Conservation (phyloP, 352 stramenopile species). For the Phytopythium chamaehyphon region DNA sequence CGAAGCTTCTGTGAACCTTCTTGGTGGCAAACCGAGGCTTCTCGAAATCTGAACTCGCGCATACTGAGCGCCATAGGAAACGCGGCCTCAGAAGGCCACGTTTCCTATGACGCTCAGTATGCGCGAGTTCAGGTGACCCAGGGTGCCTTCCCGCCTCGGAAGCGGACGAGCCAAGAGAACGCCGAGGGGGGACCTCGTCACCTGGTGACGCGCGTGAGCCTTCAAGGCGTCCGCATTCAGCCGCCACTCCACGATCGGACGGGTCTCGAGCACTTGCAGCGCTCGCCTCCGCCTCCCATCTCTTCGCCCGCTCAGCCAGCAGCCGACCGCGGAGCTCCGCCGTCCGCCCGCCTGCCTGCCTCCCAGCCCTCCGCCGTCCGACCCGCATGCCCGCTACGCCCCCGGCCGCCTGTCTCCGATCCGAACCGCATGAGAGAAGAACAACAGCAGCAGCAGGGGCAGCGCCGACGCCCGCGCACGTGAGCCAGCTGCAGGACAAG, state of each 20-base stretch:
- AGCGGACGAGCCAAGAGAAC: no score
- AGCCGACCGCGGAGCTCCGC: background rate
- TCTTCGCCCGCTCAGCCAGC: no score
- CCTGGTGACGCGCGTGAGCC: no score
- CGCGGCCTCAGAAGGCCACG: background rate
- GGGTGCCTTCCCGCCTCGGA: no score
- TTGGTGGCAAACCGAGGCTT: conserved; percentile 4
- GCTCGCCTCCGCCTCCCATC: background rate
- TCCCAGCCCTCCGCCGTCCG: background rate
- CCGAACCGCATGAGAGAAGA: conserved; percentile 2
- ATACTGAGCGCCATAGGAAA: background rate
- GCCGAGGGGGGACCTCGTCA: no score
- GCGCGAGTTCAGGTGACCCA: no score
- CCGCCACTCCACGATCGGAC: no score
- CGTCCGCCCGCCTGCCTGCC: conserved; percentile 1
- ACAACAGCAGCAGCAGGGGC: background rate
- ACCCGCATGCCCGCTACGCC: conserved; percentile 6
- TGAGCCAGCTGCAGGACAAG: conserved; percentile 47
- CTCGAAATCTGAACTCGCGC: conserved; percentile 3
- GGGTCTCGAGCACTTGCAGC: no score
- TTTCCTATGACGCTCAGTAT: background rate
- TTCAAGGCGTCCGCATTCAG: no score
- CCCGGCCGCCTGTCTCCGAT: background rate
- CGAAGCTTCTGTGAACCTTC: conserved; percentile 14
- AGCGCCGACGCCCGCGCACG: background rate